Evolutionary conservation across 495 filamentous ascomycete species (phyloP), one percentile per base, ranked within the genome.

Genomic region (Daldinia childiae): DNA sequence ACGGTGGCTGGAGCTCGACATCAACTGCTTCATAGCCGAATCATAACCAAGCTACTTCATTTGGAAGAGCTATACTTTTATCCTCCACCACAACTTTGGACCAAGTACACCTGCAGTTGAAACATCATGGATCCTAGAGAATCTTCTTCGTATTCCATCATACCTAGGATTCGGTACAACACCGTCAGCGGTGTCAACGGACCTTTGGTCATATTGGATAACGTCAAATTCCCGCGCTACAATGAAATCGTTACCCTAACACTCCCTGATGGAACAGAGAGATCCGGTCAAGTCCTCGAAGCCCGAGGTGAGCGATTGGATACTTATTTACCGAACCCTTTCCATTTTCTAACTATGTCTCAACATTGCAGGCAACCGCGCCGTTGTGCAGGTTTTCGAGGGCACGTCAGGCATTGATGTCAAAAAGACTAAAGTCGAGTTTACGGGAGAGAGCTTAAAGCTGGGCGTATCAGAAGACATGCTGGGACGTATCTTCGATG

Each of bases 391-490:
- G 92, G 95, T 99, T 66, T 99, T 98, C 80, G 96, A 99, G 83
- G 96, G 96, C 70, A 99, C 96, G 69, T 76, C 94, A 5, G 96
- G 96, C 76, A 93, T 98, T 76, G 96, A 99, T 86, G 96, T 98
- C 69, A 98, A 98, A 87, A 98, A 94, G 92, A 96, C 95, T 14
- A 94, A 91, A 85, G 95, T 99, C 80, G 93, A 98, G 77, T 97
- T 99, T 80, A 95, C 91, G 57, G 95, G 96, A 38, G 88, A 97
- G 83, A 98, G 92, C 82, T 85, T 99, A 83, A 98, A 98, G 86
- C 90, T 99, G 54, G 95, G 95, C 78, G 96, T 99, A 62, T 98
- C 95, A 39, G 96, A 99, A 82, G 96, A 98, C 84, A 99, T 99
- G 96, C 82, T 98, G 81, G 96, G 96, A 70, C 93, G 96, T 82